Conservation (phyloP, 1,139 yeast species). For the Torulaspora globosa region DNA sequence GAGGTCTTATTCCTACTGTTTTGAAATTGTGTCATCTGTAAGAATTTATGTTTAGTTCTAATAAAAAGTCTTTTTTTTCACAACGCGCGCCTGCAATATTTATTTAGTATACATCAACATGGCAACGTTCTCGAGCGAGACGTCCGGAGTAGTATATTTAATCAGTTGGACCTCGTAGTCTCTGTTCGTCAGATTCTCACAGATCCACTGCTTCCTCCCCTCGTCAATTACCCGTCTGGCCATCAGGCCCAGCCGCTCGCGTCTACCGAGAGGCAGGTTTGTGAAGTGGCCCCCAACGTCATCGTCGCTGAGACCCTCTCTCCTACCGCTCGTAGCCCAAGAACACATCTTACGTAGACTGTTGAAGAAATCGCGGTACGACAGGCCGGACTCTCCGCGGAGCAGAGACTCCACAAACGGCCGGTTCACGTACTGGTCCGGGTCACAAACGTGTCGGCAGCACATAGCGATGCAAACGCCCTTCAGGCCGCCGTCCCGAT, state of each 20-base stretch:
- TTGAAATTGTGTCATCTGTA: neutral
- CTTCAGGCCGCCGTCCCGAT: slow-evolving; percentile 11
- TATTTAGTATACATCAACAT: slow-evolving; percentile 35
- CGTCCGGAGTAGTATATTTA: slow-evolving; percentile 52
- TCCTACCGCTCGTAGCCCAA: slow-evolving; percentile 79
- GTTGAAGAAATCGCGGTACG: slow-evolving; percentile 40
- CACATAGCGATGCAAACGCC: slow-evolving; percentile 7
- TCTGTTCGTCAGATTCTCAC: slow-evolving; percentile 27
- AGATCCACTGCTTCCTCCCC: slow-evolving; percentile 50
- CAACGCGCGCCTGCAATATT: neutral
- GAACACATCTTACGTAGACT: slow-evolving; percentile 64
- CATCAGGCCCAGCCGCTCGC: slow-evolving; percentile 56
- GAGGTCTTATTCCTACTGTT: no score
- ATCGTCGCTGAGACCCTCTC: slow-evolving; percentile 40
- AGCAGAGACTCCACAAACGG: slow-evolving; percentile 41
- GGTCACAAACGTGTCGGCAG: slow-evolving; percentile 39
- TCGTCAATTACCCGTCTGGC: slow-evolving; percentile 72
- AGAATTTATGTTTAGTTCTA: slow-evolving; percentile 1
- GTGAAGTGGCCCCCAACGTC: slow-evolving; percentile 42
- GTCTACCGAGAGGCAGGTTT: slow-evolving; percentile 43
- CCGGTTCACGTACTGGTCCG: slow-evolving; percentile 50
- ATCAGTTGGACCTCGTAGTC: slow-evolving; percentile 48
- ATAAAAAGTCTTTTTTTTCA: neutral
- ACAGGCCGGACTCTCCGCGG: slow-evolving; percentile 12
- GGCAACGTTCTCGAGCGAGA: slow-evolving; percentile 72